These are phyloP conservation scores for Metroxylon sagu DNA, from an alignment of 176 grass and related monocot species.

Conservation along the genomic window DNA sequence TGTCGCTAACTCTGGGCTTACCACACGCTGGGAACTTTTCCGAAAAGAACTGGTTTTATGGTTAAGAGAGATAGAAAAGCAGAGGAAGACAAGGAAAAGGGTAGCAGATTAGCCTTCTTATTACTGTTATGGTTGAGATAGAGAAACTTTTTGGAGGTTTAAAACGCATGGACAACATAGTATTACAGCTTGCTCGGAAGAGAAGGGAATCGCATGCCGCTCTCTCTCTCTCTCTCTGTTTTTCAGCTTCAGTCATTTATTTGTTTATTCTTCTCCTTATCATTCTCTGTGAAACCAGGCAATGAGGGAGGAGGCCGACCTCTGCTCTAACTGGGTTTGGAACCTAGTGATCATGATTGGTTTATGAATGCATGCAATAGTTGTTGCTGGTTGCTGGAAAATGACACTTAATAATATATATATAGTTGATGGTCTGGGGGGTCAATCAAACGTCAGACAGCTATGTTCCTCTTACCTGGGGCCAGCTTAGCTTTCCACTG, in stretches of 20 bases:
- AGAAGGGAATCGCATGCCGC: neutral
- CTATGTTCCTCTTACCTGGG: no score
- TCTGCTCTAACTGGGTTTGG: no score
- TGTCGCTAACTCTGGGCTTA: constrained; percentile 85
- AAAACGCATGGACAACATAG: constrained; percentile 1
- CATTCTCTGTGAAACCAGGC: no score
- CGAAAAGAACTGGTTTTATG: constrained; percentile 58
- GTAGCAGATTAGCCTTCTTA: no score
- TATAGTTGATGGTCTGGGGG: no score
- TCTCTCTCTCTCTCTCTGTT: neutral
- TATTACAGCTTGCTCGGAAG: neutral
- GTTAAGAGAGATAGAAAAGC: constrained; percentile 29
- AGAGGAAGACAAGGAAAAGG: neutral
- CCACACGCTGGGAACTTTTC: constrained; percentile 42
- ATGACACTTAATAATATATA: neutral
- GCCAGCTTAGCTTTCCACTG: no score
- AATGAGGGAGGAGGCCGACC: no score
- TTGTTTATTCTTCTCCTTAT: no score
- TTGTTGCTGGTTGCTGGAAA: constrained; percentile 46
- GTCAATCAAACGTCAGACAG: no score
- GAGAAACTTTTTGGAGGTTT: neutral
- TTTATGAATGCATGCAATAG: constrained; percentile 47
- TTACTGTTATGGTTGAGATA: neutral
- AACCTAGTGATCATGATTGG: constrained; percentile 2
- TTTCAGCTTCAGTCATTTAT: no score